Evolutionary conservation across 2,329 filamentous ascomycete genomes (phyloP).

Genomic region (Chaetomium strumarium): DNA sequence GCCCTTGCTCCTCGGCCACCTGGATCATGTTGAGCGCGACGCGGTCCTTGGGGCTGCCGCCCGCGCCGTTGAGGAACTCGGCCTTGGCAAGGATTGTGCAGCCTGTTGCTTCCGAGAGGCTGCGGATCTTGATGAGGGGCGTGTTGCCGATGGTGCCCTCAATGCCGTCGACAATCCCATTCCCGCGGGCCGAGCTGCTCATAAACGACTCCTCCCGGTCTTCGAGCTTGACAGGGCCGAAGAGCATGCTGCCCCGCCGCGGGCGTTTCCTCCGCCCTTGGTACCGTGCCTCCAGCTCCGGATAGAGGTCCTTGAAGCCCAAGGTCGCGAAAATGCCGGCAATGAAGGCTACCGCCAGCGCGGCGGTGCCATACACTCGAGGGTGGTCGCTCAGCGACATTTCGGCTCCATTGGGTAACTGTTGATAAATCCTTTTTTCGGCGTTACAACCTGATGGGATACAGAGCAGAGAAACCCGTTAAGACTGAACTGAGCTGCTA

Average conservation of each 20-base stretch:
- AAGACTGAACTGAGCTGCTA: no score
- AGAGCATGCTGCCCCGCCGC: slow-evolving; percentile 41
- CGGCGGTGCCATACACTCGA: slow-evolving; percentile 57
- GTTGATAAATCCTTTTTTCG: slow-evolving; percentile 4
- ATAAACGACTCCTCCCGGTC: slow-evolving; percentile 42
- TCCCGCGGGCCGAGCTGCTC: slow-evolving; percentile 21
- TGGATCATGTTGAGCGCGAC: slow-evolving; percentile 88
- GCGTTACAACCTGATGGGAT: background rate
- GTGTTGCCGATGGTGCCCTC: slow-evolving; percentile 93
- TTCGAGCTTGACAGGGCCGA: slow-evolving; percentile 48
- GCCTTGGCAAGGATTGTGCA: slow-evolving; percentile 89
- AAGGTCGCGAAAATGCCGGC: slow-evolving; percentile 70
- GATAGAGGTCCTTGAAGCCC: slow-evolving; percentile 74
- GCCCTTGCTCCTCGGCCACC: slow-evolving; percentile 69
- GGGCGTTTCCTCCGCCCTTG: slow-evolving; percentile 38
- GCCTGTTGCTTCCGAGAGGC: slow-evolving; percentile 78
- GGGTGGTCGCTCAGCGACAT: slow-evolving; percentile 60
- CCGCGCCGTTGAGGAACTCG: slow-evolving; percentile 93
- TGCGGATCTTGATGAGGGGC: slow-evolving; percentile 78
- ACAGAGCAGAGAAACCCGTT: background rate
- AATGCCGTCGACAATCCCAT: slow-evolving; percentile 65
- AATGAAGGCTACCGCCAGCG: slow-evolving; percentile 66
- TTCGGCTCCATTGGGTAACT: slow-evolving; percentile 10
- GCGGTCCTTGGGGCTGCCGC: slow-evolving; percentile 89
- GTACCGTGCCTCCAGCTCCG: slow-evolving; percentile 63